Conservation (phyloP, 345 rosid species). For the Theobroma cacao region DNA sequence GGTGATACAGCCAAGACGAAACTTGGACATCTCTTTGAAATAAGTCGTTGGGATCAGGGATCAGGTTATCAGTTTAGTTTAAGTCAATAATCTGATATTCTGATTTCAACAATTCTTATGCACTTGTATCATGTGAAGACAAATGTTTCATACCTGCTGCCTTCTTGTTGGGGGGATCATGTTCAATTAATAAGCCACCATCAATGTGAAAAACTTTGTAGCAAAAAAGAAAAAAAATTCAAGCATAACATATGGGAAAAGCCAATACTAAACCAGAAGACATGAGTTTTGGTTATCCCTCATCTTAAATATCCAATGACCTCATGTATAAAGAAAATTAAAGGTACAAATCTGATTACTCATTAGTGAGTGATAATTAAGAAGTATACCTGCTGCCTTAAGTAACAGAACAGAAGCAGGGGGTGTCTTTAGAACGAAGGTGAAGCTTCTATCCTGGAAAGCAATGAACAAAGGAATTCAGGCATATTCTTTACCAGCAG, state of each 20-base stretch:
- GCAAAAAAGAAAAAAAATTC: no score
- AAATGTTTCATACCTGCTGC: background rate
- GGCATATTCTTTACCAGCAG: background rate
- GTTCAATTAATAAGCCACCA: no score
- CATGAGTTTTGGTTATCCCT: background rate
- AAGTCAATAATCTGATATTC: background rate
- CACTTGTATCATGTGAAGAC: background rate
- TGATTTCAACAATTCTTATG: background rate
- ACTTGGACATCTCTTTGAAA: constrained; percentile 37
- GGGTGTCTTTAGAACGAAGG: constrained; percentile 91
- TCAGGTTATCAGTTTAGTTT: constrained; percentile 1
- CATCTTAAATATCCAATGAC: background rate
- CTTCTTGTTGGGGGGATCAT: no score
- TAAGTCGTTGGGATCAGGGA: constrained; percentile 28
- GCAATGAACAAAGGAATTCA: background rate
- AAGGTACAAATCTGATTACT: background rate
- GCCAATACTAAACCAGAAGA: background rate
- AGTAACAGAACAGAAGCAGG: constrained; percentile 94
- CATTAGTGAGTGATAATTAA: background rate
- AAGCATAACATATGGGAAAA: background rate
- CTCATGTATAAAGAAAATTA: background rate
- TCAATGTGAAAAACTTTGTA: no score
- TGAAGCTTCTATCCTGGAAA: constrained; percentile 87
- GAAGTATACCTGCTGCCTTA: constrained; percentile 81
- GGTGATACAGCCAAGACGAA: constrained; percentile 28